Evolutionary conservation across 345 rosid genomes (phyloP), one percentile per base, ranked within the genome.

Genomic region (Syzygium jambos): DNA sequence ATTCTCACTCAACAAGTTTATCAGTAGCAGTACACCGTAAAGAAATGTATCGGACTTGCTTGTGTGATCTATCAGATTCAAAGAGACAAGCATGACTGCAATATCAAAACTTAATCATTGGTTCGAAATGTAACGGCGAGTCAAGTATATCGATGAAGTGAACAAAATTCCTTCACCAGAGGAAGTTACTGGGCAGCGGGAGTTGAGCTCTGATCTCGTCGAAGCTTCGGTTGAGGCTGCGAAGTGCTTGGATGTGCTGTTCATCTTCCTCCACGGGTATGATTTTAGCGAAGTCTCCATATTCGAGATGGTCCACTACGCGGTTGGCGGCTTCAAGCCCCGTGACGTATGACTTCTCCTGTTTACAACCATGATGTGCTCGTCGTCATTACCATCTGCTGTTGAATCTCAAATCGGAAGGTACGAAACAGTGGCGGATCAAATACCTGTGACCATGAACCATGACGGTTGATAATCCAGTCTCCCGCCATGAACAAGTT

Each of bases 401-500:
- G 80, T 55, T 9, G 52, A 84, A 59, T 22, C 55, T 25, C n/a
- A 25, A 27, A 73, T 38, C 27, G 59, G 25, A 49, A 52, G 54
- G 23, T 22, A 27, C 16, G 2, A 38, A 77, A 51, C 5, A 29
- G 6, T 3, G 78, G 51, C 38, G 51, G 46, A 85, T 84, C 46
- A 92, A 65, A 30, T 43, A 65, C 93, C 94, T 93, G 94, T 78
- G 94, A 93, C 94, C 98, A 94, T 23, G 96, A 94, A 78, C 96
- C 96, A 41, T 94, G 96, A 13, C 95, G 90, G 63, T 84, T 92
- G 85, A 91, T 84, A 19, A 94, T 92, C 97, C 97, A 94, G 89
- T 94, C 94, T 82, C 95, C 94, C 2, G 97, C 95, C 94, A 95
- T 91, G 90, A 95, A 95, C 89, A 95, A 77, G 87, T 95, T 95